Evolutionary conservation across 1,139 yeast genomes (phyloP).

Genomic region (Hanseniaspora uvarum): DNA sequence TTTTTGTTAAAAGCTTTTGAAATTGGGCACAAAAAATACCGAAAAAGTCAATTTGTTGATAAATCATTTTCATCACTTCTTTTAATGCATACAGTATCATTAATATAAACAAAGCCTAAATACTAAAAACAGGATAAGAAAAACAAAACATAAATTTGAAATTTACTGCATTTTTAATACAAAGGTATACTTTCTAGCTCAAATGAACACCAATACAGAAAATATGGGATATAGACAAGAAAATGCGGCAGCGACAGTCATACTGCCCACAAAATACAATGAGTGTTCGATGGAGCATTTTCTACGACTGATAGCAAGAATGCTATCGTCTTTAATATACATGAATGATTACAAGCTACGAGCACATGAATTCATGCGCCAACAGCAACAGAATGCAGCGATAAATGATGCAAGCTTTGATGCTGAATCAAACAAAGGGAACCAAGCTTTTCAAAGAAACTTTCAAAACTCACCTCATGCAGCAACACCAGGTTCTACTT

Average conservation of each 20-base stretch:
- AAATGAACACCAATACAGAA: not conserved
- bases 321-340: constrained; percentile 62
- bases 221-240: not conserved
- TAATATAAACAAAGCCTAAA: not conserved
- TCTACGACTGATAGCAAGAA: constrained; percentile 60
- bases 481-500: not conserved
- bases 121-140: not conserved
- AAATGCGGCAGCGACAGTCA: not conserved
- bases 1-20: too few relatives aligned
- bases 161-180: too few relatives aligned
- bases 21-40: not conserved
- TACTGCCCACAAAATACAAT: constrained; percentile 50
- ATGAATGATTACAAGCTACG: constrained; percentile 47
- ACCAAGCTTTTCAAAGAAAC: not conserved
- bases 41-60: not conserved
- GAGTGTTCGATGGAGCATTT: constrained; percentile 62
- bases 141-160: too few relatives aligned
- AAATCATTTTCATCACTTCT: not conserved
- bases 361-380: constrained; percentile 19
- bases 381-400: constrained; percentile 2
- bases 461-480: not conserved
- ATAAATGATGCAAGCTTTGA: not conserved
- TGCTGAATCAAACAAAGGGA: constrained; percentile 33
- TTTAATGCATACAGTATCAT: not conserved
- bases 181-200: too few relatives aligned